These are phyloP conservation scores for Salvia hispanica DNA, from an alignment of 257 asterid species.

Conservation along the genomic window DNA sequence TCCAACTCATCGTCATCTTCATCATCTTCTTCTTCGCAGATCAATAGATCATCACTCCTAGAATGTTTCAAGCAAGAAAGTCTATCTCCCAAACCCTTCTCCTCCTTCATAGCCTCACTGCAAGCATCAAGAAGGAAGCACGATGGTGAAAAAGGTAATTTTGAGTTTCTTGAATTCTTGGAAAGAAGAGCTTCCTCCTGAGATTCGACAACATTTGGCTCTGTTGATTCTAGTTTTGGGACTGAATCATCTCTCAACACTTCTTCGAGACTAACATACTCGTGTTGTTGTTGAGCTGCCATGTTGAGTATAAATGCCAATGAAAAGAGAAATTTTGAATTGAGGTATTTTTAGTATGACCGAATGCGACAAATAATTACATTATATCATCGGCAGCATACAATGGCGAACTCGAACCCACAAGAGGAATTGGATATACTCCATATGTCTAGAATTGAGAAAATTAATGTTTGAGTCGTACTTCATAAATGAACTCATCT, in stretches of 20 bases:
- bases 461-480: background rate
- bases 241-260: background rate
- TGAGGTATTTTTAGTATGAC: background rate
- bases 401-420: no score
- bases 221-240: background rate
- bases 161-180: background rate
- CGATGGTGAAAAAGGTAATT: background rate
- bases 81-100: background rate
- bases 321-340: background rate
- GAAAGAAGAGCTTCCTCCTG: background rate
- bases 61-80: background rate
- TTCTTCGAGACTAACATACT: constrained; percentile 22
- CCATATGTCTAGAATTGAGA: background rate
- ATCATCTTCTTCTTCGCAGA: constrained; percentile 9
- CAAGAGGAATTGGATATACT: background rate
- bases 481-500: background rate
- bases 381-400: no score
- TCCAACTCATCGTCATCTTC: background rate
- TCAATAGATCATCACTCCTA: constrained; percentile 24
- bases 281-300: constrained; percentile 3
- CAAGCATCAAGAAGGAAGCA: background rate
- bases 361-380: no score
- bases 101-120: no score
- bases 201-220: background rate
- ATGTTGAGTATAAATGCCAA: background rate